Evolutionary conservation across 2,329 filamentous ascomycete genomes (phyloP).

Genomic region (Stagonosporopsis rhizophila): DNA sequence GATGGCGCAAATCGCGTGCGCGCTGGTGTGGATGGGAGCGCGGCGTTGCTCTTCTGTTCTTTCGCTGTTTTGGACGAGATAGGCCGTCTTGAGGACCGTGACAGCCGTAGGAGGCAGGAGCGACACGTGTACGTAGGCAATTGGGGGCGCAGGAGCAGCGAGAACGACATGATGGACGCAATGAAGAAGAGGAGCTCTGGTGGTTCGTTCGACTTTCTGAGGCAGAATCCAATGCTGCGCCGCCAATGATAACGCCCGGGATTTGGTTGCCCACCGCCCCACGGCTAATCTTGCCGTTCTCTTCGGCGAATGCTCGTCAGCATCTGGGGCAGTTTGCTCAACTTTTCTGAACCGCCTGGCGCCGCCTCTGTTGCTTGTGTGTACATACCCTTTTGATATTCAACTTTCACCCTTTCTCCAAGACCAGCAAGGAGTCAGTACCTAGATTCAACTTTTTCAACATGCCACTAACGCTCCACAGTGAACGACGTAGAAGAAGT

Average conservation of each 20-base stretch:
- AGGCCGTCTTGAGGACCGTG: slow-evolving; percentile 16
- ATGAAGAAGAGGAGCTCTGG: not conserved
- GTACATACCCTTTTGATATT: slow-evolving; percentile 6
- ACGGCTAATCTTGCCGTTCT: slow-evolving; percentile 13
- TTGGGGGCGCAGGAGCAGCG: slow-evolving; percentile 31
- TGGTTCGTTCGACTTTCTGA: slow-evolving; percentile 16
- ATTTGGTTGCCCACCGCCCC: slow-evolving; percentile 17
- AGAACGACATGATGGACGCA: slow-evolving; percentile 30
- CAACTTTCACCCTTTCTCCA: not conserved
- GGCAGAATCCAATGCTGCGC: slow-evolving; percentile 17
- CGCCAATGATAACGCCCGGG: slow-evolving; percentile 21
- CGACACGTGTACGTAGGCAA: slow-evolving; percentile 36
- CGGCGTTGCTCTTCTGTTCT: slow-evolving; percentile 14
- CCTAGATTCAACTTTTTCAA: not conserved
- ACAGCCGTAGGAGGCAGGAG: slow-evolving; percentile 38
- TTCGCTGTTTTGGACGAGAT: slow-evolving; percentile 22
- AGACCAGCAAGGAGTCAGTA: not conserved
- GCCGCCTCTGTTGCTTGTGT: not conserved
- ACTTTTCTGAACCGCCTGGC: slow-evolving; percentile 10
- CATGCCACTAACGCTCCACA: not conserved
- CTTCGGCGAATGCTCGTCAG: slow-evolving; percentile 8
- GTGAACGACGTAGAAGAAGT: slow-evolving; percentile 55
- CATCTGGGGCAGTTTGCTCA: slow-evolving; percentile 9
- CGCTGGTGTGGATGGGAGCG: slow-evolving; percentile 41
- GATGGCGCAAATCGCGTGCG: slow-evolving; percentile 93